A percentile compares a stretch with the other conserved stretches of the same genome.
Evolutionary conservation across 169 alveolate species (phyloP).

Genomic region (Plasmodium coatneyi): DNA sequence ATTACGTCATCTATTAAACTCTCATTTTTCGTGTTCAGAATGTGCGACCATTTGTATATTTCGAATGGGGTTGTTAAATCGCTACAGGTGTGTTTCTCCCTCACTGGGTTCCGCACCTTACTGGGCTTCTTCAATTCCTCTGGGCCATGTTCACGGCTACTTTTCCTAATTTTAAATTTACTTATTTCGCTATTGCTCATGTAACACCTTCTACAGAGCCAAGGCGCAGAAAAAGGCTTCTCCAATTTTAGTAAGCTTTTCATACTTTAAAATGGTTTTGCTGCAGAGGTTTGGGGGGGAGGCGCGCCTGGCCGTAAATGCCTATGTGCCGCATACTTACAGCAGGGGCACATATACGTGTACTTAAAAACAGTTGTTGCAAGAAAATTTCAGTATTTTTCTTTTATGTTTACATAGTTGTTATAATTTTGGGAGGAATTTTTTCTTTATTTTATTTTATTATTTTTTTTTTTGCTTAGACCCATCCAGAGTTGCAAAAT

Average conservation of each 20-base stretch:
- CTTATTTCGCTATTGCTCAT: conserved; percentile 42
- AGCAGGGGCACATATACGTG: background rate
- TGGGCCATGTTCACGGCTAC: background rate
- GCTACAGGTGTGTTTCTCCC: background rate
- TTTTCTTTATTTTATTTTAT: background rate
- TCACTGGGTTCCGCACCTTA: background rate
- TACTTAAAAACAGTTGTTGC: background rate
- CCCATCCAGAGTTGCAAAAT: background rate
- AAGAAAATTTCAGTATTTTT: background rate
- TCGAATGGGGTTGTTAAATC: conserved; percentile 44
- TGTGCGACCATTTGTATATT: conserved; percentile 63
- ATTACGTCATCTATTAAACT: conserved; percentile 56
- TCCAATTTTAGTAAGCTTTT: background rate
- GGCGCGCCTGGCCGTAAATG: background rate
- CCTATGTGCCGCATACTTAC: background rate
- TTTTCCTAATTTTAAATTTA: conserved; percentile 33
- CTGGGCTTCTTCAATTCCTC: conserved; percentile 1
- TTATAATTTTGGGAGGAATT: background rate
- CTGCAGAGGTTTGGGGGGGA: background rate
- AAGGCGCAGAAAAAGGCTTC: background rate
- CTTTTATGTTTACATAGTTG: background rate
- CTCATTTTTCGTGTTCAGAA: conserved; percentile 54
- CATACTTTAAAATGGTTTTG: background rate
- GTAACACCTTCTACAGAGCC: conserved; percentile 26
- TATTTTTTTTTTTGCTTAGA: background rate